Evolutionary conservation across 495 filamentous ascomycete genomes (phyloP).

Genomic region (Talaromyces thailandensis): DNA sequence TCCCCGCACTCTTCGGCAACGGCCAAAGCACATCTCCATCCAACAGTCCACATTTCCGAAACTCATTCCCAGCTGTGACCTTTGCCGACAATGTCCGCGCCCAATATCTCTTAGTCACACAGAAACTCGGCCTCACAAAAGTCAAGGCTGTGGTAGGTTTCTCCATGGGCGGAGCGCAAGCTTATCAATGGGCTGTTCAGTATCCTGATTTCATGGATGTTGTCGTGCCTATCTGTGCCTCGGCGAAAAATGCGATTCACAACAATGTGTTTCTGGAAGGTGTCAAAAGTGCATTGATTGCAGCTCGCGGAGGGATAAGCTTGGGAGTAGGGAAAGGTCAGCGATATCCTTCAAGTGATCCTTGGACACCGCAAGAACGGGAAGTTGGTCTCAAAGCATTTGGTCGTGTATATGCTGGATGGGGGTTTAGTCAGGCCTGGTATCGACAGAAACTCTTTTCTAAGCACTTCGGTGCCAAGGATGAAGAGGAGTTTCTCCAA

Average conservation of each 20-base stretch:
- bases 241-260: constrained; percentile 58
- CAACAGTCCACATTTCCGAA: constrained; percentile 41
- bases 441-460: constrained; percentile 60
- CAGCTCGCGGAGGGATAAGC: constrained; percentile 42
- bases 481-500: constrained; percentile 60
- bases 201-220: constrained; percentile 64
- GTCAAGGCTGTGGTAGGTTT: constrained; percentile 56
- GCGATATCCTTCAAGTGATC: constrained; percentile 20
- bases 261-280: constrained; percentile 69
- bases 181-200: constrained; percentile 62
- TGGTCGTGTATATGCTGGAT: constrained; percentile 64
- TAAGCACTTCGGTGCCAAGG: constrained; percentile 46
- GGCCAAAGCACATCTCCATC: constrained; percentile 65
- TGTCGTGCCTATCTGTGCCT: constrained; percentile 57
- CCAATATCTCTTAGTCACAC: constrained; percentile 54
- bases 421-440: constrained; percentile 67
- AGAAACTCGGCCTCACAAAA: constrained; percentile 54
- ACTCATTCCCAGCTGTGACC: constrained; percentile 49
- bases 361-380: constrained; percentile 48
- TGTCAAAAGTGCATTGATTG: constrained; percentile 57
- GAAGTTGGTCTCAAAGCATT: constrained; percentile 59
- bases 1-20: constrained; percentile 65
- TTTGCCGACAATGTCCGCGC: constrained; percentile 65
- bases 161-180: constrained; percentile 64
- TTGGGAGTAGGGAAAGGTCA: constrained; percentile 20